phyloP scores from a whole-genome alignment of 805 yeast species.

The Candida ulmi region DNA sequence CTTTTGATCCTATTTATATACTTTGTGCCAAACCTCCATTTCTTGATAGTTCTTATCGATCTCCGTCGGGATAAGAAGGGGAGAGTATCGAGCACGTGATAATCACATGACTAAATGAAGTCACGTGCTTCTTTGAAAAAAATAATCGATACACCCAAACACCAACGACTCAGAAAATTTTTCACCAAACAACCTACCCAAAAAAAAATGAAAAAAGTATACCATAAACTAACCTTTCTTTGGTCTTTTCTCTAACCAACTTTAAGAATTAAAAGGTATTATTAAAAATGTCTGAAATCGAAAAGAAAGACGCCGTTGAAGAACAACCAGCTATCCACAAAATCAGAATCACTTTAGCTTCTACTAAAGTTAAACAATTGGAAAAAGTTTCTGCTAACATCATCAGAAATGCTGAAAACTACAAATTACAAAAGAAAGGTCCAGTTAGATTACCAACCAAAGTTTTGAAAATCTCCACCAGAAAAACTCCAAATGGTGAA shows the following conservation, averaged over 20 bases:
- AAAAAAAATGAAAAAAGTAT: conserved; percentile 4
- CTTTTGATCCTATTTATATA: too few species aligned
- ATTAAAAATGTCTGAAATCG: conserved; percentile 69
- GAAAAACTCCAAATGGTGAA: conserved; percentile 99
- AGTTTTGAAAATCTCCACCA: conserved; percentile 96
- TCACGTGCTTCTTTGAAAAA: too few species aligned
- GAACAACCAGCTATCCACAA: conserved; percentile 82
- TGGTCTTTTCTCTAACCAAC: conserved; percentile 16
- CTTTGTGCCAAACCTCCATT: neutral
- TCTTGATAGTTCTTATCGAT: neutral
- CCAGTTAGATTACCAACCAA: conserved; percentile 99
- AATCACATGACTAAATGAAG: too few species aligned
- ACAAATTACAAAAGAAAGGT: conserved; percentile 90
- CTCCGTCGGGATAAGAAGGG: neutral
- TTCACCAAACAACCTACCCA: conserved; percentile 7
- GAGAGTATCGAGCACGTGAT: too few species aligned
- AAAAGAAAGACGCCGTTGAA: conserved; percentile 82
- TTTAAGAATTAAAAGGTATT: conserved; percentile 36
- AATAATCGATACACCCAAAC: conserved; percentile 12
- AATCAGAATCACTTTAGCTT: conserved; percentile 98
- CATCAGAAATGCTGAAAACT: conserved; percentile 78
- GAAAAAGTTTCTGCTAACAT: conserved; percentile 94
- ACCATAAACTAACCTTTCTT: neutral
- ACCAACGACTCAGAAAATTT: conserved; percentile 19
- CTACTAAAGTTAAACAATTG: conserved; percentile 97